phyloP scores from a whole-genome alignment of 2,329 filamentous ascomycete genomes.

The Neonectria coccinea region DNA sequence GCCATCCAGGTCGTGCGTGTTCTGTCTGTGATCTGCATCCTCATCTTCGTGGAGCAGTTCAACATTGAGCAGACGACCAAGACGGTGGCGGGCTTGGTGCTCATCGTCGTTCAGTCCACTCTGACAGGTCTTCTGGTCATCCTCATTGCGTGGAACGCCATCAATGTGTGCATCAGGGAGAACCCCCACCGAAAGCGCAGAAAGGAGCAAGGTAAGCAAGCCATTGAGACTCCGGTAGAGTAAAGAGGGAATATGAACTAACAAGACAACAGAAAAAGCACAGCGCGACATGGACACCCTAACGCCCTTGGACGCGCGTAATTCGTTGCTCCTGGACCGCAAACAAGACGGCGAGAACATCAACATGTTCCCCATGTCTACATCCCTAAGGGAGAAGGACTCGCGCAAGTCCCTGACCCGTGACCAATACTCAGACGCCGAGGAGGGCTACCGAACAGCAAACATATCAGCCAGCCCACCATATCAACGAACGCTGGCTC shows the following conservation, averaged over 20 bases:
- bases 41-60: slow-evolving; percentile 94
- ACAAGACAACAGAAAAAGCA: slow-evolving; percentile 73
- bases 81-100: slow-evolving; percentile 90
- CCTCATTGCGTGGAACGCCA: slow-evolving; percentile 88
- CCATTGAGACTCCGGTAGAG: slow-evolving; percentile 28
- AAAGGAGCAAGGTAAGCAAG: slow-evolving; percentile 90
- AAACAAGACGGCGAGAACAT: slow-evolving; percentile 52
- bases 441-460: slow-evolving; percentile 38
- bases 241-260: slow-evolving; percentile 34
- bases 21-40: slow-evolving; percentile 86
- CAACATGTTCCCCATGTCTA: slow-evolving; percentile 59
- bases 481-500: slow-evolving; percentile 54
- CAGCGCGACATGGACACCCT: slow-evolving; percentile 83
- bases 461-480: slow-evolving; percentile 44
- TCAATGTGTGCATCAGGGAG: slow-evolving; percentile 83
- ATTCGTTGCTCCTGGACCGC: slow-evolving; percentile 81
- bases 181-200: slow-evolving; percentile 91
- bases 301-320: slow-evolving; percentile 87
- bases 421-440: slow-evolving; percentile 48
- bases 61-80: slow-evolving; percentile 91
- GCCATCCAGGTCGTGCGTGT: slow-evolving; percentile 90
- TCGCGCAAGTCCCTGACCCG: slow-evolving; percentile 47
- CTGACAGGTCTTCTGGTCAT: slow-evolving; percentile 87
- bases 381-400: slow-evolving; percentile 53
- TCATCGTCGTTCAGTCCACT: slow-evolving; percentile 90